phyloP scores from a whole-genome alignment of 2,329 filamentous ascomycete species.

The Ramularia endophylla region DNA sequence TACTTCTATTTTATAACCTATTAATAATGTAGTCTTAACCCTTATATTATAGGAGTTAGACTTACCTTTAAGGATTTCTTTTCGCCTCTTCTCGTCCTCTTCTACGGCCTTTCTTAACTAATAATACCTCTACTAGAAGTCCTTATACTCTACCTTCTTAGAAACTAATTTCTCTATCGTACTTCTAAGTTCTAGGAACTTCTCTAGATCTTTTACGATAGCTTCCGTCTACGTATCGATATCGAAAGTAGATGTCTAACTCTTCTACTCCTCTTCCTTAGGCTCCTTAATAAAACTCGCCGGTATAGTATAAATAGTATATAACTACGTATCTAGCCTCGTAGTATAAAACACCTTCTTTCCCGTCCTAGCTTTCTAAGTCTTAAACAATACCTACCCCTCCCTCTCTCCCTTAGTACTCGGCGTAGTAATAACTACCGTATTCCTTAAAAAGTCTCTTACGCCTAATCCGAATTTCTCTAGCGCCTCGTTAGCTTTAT shows the following conservation, averaged over 20 bases:
- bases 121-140: slow-evolving; percentile 95
- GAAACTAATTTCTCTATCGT: slow-evolving; percentile 98
- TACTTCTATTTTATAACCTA: slow-evolving; percentile 60
- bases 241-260: slow-evolving; percentile 69
- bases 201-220: slow-evolving; percentile 75
- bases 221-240: slow-evolving; percentile 77
- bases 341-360: slow-evolving; percentile 94
- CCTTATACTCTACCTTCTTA: slow-evolving; percentile 76
- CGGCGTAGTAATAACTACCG: slow-evolving; percentile 79
- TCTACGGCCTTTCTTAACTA: slow-evolving; percentile 90
- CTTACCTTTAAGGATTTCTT: slow-evolving; percentile 85
- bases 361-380: slow-evolving; percentile 75
- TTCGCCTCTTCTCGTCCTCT: slow-evolving; percentile 80
- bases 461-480: slow-evolving; percentile 87
- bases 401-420: slow-evolving; percentile 35
- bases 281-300: slow-evolving; percentile 80
- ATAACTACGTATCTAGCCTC: slow-evolving; percentile 88
- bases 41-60: too few species aligned
- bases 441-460: slow-evolving; percentile 81
- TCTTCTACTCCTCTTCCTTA: slow-evolving; percentile 61
- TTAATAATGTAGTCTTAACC: too few species aligned
- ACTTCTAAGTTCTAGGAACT: slow-evolving; percentile 74
- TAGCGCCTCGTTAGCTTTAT: slow-evolving; percentile 92
- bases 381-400: slow-evolving; percentile 74
- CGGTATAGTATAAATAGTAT: slow-evolving; percentile 82